Percentiles rank a stretch among this genome's conserved stretches.
These are phyloP conservation scores for Fraxinus nigra DNA, from an alignment of 305 asterid species.

Conservation along the genomic window DNA sequence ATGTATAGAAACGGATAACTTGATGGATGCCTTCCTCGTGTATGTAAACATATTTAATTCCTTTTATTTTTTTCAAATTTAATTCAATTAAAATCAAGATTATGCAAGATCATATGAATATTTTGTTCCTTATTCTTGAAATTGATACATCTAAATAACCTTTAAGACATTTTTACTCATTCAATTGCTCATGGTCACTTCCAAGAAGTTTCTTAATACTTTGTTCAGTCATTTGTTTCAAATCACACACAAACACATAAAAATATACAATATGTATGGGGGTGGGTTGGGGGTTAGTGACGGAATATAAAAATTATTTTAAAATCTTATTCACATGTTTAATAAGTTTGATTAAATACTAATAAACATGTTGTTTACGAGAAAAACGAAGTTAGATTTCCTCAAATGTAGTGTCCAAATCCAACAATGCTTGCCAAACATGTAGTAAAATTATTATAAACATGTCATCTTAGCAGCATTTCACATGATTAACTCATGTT, in stretches of 20 bases:
- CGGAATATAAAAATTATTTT: too few relatives aligned
- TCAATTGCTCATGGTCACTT: neutral
- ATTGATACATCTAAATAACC: neutral
- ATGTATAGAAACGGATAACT: too few relatives aligned
- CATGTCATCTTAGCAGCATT: neutral
- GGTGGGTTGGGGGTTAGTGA: neutral
- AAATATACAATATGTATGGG: neutral
- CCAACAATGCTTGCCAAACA: neutral
- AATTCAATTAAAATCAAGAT: too few relatives aligned
- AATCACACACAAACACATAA: neutral
- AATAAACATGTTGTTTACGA: too few relatives aligned
- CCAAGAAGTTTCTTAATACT: neutral
- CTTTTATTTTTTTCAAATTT: too few relatives aligned
- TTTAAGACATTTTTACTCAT: neutral
- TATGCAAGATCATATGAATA: too few relatives aligned
- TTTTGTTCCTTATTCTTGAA: neutral
- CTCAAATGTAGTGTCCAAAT: neutral
- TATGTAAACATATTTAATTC: too few relatives aligned
- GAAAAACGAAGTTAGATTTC: too few relatives aligned
- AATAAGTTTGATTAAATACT: too few relatives aligned
- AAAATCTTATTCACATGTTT: too few relatives aligned
- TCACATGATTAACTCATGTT: neutral
- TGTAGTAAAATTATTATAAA: neutral
- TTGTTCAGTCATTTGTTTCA: neutral
- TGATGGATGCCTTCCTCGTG: too few relatives aligned